Percentiles rank a stretch among this genome's conserved stretches.
Evolutionary conservation across 148 eudicot genomes (phyloP).

Genomic region (Bassia scoparia): DNA sequence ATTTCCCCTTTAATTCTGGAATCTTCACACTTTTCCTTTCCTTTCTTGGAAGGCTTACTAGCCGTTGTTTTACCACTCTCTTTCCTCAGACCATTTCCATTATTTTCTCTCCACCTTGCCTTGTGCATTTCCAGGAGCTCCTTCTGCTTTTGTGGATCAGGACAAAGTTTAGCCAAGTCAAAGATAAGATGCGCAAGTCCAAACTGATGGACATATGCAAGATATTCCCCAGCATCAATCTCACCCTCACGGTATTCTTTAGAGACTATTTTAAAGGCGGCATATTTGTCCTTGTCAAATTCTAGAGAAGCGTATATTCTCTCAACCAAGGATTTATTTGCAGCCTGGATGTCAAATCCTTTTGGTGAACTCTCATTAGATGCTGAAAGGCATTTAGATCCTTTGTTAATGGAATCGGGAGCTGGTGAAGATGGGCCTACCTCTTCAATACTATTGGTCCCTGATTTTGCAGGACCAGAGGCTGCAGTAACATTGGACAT

Average conservation of each 20-base stretch:
- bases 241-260: constrained; percentile 63
- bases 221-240: constrained; percentile 58
- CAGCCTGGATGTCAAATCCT: constrained; percentile 49
- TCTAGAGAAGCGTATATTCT: constrained; percentile 55
- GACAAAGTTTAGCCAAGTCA: constrained; percentile 74
- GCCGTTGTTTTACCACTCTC: constrained; percentile 31
- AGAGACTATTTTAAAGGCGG: constrained; percentile 62
- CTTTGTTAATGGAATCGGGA: constrained; percentile 34
- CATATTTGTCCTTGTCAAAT: constrained; percentile 56
- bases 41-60: constrained; percentile 42
- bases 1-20: constrained; percentile 30
- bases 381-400: constrained; percentile 26
- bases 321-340: constrained; percentile 64
- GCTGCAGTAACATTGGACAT: constrained; percentile 18
- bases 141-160: constrained; percentile 60
- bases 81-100: constrained; percentile 14
- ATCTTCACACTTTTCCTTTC: constrained; percentile 51
- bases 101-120: constrained; percentile 23
- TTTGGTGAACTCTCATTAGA: constrained; percentile 26
- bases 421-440: constrained; percentile 53
- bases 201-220: constrained; percentile 64
- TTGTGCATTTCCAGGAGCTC: constrained; percentile 52
- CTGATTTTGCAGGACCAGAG: constrained; percentile 31
- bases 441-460: constrained; percentile 25
- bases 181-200: constrained; percentile 69